phyloP scores from a whole-genome alignment of 2,329 filamentous ascomycete species.

The Zymoseptoria pseudotritici region DNA sequence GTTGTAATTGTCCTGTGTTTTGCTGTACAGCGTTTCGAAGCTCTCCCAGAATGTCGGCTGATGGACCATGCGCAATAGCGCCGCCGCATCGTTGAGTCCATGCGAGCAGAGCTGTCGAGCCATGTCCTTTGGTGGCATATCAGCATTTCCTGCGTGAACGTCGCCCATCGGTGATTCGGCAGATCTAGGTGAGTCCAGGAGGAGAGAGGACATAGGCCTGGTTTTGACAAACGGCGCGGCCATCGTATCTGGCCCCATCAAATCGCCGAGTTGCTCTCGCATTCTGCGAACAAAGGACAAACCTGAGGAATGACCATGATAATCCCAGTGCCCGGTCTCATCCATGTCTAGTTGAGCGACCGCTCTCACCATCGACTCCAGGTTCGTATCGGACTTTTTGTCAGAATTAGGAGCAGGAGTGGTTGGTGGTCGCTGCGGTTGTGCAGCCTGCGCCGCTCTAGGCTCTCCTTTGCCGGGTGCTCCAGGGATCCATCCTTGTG shows the following conservation, averaged over 20 bases:
- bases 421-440: conserved; percentile 8
- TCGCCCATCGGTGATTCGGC: conserved; percentile 57
- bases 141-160: conserved; percentile 44
- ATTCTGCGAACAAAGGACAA: conserved; percentile 80
- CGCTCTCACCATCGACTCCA: conserved; percentile 92
- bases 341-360: conserved; percentile 87
- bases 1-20: conserved; percentile 42
- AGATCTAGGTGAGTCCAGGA: conserved; percentile 59
- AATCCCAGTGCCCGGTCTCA: conserved; percentile 88
- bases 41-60: conserved; percentile 71
- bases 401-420: conserved; percentile 38
- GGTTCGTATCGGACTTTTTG: conserved; percentile 52
- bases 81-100: conserved; percentile 55
- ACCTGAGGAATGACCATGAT: conserved; percentile 87
- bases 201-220: conserved; percentile 45
- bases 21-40: conserved; percentile 71
- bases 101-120: conserved; percentile 52
- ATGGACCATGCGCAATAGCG: conserved; percentile 67
- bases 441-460: conserved; percentile 16
- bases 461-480: conserved; percentile 26
- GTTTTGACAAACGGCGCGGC: conserved; percentile 50
- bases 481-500: conserved; percentile 33
- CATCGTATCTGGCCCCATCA: conserved; percentile 59
- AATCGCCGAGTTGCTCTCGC: conserved; percentile 75
- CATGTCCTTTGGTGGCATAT: conserved; percentile 59